A percentile compares a stretch with the other conserved stretches of the same genome.
Conservation (phyloP, 139 green algal species). For the Yamagishiella unicocca region DNA sequence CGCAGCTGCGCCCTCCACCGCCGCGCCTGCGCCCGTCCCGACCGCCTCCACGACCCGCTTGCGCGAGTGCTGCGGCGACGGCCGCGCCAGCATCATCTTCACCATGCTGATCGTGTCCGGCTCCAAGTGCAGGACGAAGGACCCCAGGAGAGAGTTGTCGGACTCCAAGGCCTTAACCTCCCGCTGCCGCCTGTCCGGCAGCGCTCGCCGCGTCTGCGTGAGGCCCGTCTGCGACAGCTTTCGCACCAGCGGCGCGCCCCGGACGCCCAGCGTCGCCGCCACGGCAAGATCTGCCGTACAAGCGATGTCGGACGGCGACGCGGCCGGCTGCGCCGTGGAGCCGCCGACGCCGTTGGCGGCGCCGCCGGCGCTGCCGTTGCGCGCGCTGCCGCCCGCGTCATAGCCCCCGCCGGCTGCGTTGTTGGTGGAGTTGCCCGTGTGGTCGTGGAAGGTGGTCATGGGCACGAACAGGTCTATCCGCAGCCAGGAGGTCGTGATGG, state of each 20-base stretch:
- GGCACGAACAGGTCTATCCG: background rate
- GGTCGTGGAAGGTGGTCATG: background rate
- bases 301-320: background rate
- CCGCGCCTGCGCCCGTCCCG: too few relatives aligned
- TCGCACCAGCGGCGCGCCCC: constrained; percentile 25
- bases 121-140: constrained; percentile 18
- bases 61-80: background rate
- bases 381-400: background rate
- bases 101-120: background rate
- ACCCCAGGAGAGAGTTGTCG: constrained; percentile 15
- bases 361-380: background rate
- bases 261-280: constrained; percentile 24
- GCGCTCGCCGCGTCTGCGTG: background rate
- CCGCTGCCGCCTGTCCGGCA: background rate
- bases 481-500: constrained; percentile 43
- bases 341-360: background rate
- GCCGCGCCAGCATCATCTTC: background rate
- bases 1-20: background rate
- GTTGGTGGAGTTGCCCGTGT: background rate
- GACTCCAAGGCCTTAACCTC: background rate
- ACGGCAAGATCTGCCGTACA: constrained; percentile 38
- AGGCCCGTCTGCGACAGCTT: constrained; percentile 43
- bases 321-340: background rate
- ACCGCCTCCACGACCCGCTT: too few relatives aligned
- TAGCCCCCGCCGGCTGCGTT: background rate